Base-by-base conservation (phyloP, 108 stramenopile genomes). In the Skeletonema potamos region DNA sequence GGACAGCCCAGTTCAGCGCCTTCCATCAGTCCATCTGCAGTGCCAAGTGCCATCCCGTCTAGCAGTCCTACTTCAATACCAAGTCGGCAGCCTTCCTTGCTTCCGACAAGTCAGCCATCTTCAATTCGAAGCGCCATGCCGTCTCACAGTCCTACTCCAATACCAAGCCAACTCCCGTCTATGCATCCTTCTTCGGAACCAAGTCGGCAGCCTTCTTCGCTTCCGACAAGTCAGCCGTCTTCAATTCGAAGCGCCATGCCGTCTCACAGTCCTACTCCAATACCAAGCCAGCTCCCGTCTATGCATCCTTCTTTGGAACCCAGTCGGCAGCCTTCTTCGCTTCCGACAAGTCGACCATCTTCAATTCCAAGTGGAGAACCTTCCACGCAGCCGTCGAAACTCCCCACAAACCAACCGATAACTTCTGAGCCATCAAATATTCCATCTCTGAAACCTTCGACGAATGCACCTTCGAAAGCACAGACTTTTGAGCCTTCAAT, bases 1-100 rank as follows among this genome's bases (percentile, higher is more conserved):
- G 58, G 34, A 32, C 58, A 58, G 58, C 58, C 58, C 15, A 58
- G 58, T 32, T 58, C 58, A n/a, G 32, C 13, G 24, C 57, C 57
- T 15, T 58, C 54, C 9, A 22, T 5, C 18, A 22, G 20, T 54
- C 51, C 51, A 22, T 22, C 30, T 33, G 0, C 57, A 15, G 30
- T 18, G 11, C 57, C 57, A 33, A 33, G 30, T 33, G 34, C 58
- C 28, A 29, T 58, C 58, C 27, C 56, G 27, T 57, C 56, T 28
- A 2, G 2, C 2, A 41, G 15, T 44, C 44, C 44, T 18, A 4
- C 57, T 33, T 33, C 57, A 6, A 5, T 33, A 28, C 28, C 57
- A 27, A 58, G 57, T 33, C 18, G 13, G 2, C 57, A 33, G 57
- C 57, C 57, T 58, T 33, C 30, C n/a, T 28, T 24, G 6, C 54